Evolutionary conservation across 768 basidiomycete species (phyloP), one percentile per base, ranked within the genome.

Genomic region (Dacryopinax spathularia): DNA sequence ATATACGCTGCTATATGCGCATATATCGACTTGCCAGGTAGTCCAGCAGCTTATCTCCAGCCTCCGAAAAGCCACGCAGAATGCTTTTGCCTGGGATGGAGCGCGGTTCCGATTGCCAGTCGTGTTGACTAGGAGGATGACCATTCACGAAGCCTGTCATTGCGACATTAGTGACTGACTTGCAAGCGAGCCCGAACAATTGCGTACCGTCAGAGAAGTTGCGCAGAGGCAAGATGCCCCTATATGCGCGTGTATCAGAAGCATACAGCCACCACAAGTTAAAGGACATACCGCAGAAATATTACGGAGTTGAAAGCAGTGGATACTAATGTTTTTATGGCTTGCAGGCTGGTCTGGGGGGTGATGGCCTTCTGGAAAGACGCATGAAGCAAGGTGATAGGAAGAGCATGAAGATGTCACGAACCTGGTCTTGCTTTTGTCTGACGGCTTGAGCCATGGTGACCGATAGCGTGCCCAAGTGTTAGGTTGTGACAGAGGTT

Each of bases 31-130:
- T 65, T 62, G 88, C 91, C 73, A 94, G 70, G 69, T 88, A 91
- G 68, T 94, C 86, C 36, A 92, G 74, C 37, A 94, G 79, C 67
- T 80, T 83, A 73, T 93, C 89, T 0, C 85, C 91, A 70, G 92
- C 91, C 60, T 85, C 83, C 9, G 89, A 88, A 69, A 84, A 86
- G 4, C 89, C 89, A 31, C 87, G 79, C 31, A 82, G 82, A 69
- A 94, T 82, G 13, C 77, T 77, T 76, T 86, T 83, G 69, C 88
- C 84, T 3, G 72, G 67, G 62, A 74, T 64, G 6, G 75, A 73
- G 1, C 72, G 66, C 25, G 70, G 66, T 6, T 72, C 71, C 15
- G 75, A 71, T 10, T 74, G 67, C n/a, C 73, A 67, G 22, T 69
- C 72, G 15, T 72, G 65, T 63, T 29, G 48, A 29, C 48, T 56